Evolutionary conservation across 768 basidiomycete genomes (phyloP), one percentile per base, ranked within the genome.

Genomic region (Mycena latifolia): DNA sequence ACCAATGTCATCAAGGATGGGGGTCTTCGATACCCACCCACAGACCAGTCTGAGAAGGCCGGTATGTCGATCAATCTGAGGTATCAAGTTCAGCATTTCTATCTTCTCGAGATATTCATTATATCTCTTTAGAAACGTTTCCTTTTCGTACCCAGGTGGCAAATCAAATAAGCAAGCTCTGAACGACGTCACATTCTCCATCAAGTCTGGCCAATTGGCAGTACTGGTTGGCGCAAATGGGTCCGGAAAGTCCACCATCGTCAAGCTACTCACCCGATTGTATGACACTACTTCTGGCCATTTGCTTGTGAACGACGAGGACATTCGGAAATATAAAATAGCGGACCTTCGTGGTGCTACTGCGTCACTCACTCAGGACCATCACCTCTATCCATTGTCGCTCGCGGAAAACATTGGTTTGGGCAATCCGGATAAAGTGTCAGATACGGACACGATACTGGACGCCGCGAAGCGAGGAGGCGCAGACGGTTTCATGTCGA

Each of bases 141-240:
- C 77, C 0, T 90, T 90, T 63, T 72, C 77, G 12, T 90, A 90
- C 67, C 87, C 87, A 0, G 82, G 79, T 24, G 77, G 76, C 55
- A 77, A 80, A 50, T 77, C 74, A 28, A 77, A 63, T 2, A 68
- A 66, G 2, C 77, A 77, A 25, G 82, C 80, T 4, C 63, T 87
- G 20, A 71, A 74, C 11, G 71, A 79, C 24, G 72, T 88, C 8
- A 82, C 83, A 0, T 76, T 88, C 22, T 74, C 66, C 5, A 82
- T 89, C 54, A 74, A 80, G 20, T 73, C 84, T 0, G 86, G 85
- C 2, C 78, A 83, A 28, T 77, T 88, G 15, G 82, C 86, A 20
- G 83, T 88, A 35, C 77, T 89, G n/a, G 88, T 89, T 9, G 87
- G 88, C 28, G 76, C 76, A 2, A 89, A 89, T 66, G 87, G 88